A percentile compares a stretch with the other conserved stretches of the same genome.
phyloP scores from a whole-genome alignment of 169 alveolate genomes.

The Cystoisospora suis region DNA sequence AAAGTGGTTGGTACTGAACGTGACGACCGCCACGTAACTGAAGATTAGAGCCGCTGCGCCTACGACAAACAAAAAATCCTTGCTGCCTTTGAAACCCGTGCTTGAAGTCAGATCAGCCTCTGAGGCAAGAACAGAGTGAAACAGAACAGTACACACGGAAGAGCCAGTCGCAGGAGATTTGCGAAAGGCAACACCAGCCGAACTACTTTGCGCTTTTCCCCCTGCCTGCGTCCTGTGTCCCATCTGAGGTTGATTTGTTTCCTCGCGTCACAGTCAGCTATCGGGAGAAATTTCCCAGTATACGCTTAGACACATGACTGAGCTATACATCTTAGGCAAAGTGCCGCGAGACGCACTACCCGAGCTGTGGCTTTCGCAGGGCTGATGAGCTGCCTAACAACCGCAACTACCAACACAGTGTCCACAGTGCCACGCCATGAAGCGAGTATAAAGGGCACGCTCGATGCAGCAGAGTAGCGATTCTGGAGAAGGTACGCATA shows the following conservation, averaged over 20 bases:
- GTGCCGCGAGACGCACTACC: too few species aligned
- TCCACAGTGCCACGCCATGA: too few species aligned
- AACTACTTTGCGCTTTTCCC: too few species aligned
- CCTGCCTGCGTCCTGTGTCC: too few species aligned
- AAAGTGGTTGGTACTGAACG: slow-evolving; percentile 49
- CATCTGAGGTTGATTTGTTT: too few species aligned
- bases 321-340: too few species aligned
- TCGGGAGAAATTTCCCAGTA: too few species aligned
- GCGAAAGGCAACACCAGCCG: neutral
- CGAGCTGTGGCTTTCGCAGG: too few species aligned
- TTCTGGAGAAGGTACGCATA: neutral
- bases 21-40: slow-evolving; percentile 51
- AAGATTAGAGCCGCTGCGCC: slow-evolving; percentile 52
- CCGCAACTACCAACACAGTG: too few species aligned
- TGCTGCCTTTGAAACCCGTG: slow-evolving; percentile 20
- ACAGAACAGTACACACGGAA: neutral
- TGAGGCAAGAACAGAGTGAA: neutral
- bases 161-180: neutral
- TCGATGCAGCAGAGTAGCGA: neutral
- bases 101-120: slow-evolving; percentile 13
- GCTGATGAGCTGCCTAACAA: too few species aligned
- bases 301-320: too few species aligned
- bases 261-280: too few species aligned
- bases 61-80: slow-evolving; percentile 28
- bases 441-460: neutral